Evolutionary conservation across 306 rosid species (phyloP), one percentile per base, ranked within the genome.

Genomic region (Castanea mollissima): DNA sequence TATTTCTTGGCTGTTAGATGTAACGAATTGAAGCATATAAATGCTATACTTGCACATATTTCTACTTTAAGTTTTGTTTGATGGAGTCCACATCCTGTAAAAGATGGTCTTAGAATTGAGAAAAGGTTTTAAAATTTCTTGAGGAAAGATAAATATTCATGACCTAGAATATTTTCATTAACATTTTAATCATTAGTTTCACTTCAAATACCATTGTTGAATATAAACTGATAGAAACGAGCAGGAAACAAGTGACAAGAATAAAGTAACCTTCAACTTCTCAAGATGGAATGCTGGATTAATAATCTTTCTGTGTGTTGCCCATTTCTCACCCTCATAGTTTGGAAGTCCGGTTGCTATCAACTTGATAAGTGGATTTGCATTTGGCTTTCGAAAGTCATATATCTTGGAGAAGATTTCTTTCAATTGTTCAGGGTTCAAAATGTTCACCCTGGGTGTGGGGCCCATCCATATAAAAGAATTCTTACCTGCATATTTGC

Each of bases 291-390:
- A 91, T 55, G 91, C 87, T 15, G 88, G 91, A 55, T 82, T 87
- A 74, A 90, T 82, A 19, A 88, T 76, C 72, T 74, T 88, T 69
- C 90, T 79, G 76, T 83, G 91, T 72, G 73, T 90, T 58, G 83
- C 79, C 94, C 93, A 92, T 65, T 92, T 90, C 20, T 87, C 86
- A 55, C 85, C 90, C 6, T 89, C 87, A 41, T 79, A 9, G 38
- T 5, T 15, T 2, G 1, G 67, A 12, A 86, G 76, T 29, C 96
- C 93, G 5, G 14, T 2, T 2, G 38, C 78, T 7, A 91, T 69
- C 6, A 83, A 76, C 73, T 9, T 55, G 58, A 12, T 0, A 19
- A 83, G 29, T 16, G 91, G 91, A 62, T 87, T 81, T 13, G 2
- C 0, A 1, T 31, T 0, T 0, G 88, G 82, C 74, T 86, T 90